A percentile compares a stretch with the other conserved stretches of the same genome.
These are phyloP conservation scores for Fusarium dlaminii DNA, from an alignment of 2,329 filamentous ascomycete species.

Conservation along the genomic window DNA sequence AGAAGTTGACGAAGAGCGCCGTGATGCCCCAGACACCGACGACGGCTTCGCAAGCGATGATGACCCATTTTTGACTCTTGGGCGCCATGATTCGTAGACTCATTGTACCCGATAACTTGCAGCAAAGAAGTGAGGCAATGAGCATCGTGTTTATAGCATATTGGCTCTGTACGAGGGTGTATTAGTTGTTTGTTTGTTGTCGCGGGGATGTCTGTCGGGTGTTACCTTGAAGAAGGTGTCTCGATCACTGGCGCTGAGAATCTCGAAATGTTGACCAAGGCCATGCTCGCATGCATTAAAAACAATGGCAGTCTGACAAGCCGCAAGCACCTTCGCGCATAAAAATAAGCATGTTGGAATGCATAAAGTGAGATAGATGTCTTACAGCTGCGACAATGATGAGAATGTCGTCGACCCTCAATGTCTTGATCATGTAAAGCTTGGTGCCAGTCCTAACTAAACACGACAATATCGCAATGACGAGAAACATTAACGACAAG, in stretches of 20 bases:
- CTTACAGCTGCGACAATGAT: slow-evolving; percentile 40
- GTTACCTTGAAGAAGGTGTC: slow-evolving; percentile 42
- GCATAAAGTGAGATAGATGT: background rate
- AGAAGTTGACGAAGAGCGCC: slow-evolving; percentile 39
- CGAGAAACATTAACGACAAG: slow-evolving; percentile 44
- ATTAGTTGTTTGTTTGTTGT: slow-evolving; percentile 14
- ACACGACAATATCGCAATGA: slow-evolving; percentile 41
- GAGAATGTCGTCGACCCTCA: slow-evolving; percentile 41
- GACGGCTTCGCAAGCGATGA: slow-evolving; percentile 29
- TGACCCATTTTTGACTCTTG: slow-evolving; percentile 34
- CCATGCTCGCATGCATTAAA: slow-evolving; percentile 38
- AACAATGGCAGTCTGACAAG: slow-evolving; percentile 34
- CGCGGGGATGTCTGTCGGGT: no score
- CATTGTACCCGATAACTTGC: slow-evolving; percentile 43
- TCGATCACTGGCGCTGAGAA: slow-evolving; percentile 15
- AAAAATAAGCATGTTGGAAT: background rate
- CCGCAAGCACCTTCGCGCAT: slow-evolving; percentile 28
- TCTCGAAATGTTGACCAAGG: slow-evolving; percentile 33
- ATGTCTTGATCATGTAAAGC: slow-evolving; percentile 42
- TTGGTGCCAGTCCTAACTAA: slow-evolving; percentile 42
- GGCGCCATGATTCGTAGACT: slow-evolving; percentile 38
- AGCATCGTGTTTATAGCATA: slow-evolving; percentile 42
- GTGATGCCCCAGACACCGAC: slow-evolving; percentile 38
- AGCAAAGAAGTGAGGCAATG: slow-evolving; percentile 38
- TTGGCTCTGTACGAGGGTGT: slow-evolving; percentile 26